Conservation (phyloP, 2,329 filamentous ascomycete species). For the Pseudonectria buxi region DNA sequence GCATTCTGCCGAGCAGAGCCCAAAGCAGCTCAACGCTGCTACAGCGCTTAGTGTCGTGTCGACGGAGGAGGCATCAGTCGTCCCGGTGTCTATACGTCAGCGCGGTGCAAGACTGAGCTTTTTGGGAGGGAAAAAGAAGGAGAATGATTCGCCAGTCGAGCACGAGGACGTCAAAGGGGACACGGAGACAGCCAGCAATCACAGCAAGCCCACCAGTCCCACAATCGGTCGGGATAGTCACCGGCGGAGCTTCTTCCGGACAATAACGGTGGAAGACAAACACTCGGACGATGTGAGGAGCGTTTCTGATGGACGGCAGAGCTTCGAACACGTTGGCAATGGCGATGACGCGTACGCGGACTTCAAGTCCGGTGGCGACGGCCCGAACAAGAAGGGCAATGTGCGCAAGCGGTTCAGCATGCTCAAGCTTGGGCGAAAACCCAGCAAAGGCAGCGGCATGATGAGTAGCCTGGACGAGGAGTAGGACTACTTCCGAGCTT, state of each 20-base stretch:
- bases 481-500: constrained; percentile 32
- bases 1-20: constrained; percentile 34
- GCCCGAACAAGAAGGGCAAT: constrained; percentile 48
- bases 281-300: constrained; percentile 16
- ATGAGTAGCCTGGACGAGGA: constrained; percentile 54
- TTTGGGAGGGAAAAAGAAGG: constrained; percentile 47
- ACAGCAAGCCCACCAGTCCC: constrained; percentile 21
- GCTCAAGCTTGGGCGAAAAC: constrained; percentile 67
- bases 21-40: constrained; percentile 27
- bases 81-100: constrained; percentile 44
- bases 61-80: constrained; percentile 44
- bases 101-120: constrained; percentile 52
- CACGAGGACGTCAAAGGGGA: constrained; percentile 23
- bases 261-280: constrained; percentile 27
- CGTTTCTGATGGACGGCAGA: constrained; percentile 21
- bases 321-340: constrained; percentile 21
- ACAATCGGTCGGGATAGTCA: constrained; percentile 22
- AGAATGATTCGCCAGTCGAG: constrained; percentile 23
- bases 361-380: constrained; percentile 23
- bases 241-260: constrained; percentile 40
- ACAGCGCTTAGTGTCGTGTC: constrained; percentile 28
- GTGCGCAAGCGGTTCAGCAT: constrained; percentile 75
- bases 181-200: constrained; percentile 27
- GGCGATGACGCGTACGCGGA: constrained; percentile 19
- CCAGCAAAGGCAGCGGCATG: constrained; percentile 45